Evolutionary conservation across 371 early-diverging fungal genomes (phyloP), one percentile per base, ranked within the genome.

Genomic region (Parasitella parasitica): DNA sequence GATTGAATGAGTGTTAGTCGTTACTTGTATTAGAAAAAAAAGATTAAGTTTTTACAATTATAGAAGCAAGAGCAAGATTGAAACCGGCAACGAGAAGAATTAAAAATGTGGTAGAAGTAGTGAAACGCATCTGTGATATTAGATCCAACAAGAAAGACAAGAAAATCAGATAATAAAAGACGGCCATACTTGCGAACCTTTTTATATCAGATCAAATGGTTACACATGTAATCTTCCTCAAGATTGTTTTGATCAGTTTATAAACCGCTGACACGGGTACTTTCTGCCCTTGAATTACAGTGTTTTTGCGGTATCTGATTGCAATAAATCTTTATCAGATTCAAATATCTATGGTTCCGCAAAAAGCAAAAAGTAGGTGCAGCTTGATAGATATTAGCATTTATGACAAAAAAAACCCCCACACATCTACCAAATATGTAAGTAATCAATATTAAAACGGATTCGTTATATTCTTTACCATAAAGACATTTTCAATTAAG

Each of bases 231-330:
- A n/a, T 22, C 4, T 32, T 43, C 16, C 39, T 39, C 32, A 32
- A 41, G 41, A 43, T 43, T 43, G 39, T 7, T 41, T 32, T 16
- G 22, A 12, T 18, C 39, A 16, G 5, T 20, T 41, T 57, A 46
- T 43, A n/a, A 48, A 22, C 57, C 57, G 57, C 46, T 32, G 57
- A 57, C 48, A 46, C 48, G 57, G 57, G 57, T 48, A 43, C 46
- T 46, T 57, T 57, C 11, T 22, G 3, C 27, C 12, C n/a, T 27
- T 11, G 27, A n/a, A 35, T 32, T 32, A 24, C 27, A n/a, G 13
- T 38, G 15, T 26, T 54, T 18, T 37, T 41, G 57, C 56, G 54
- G 54, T 54, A 54, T 54, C 54, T 38, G 54, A 54, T 54, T 43
- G 8, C 16, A 41, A 18, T 30, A 18, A 36, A 54, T 36, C 37